phyloP scores from a whole-genome alignment of 176 grass and related monocot species.

The Oryza brachyantha region DNA sequence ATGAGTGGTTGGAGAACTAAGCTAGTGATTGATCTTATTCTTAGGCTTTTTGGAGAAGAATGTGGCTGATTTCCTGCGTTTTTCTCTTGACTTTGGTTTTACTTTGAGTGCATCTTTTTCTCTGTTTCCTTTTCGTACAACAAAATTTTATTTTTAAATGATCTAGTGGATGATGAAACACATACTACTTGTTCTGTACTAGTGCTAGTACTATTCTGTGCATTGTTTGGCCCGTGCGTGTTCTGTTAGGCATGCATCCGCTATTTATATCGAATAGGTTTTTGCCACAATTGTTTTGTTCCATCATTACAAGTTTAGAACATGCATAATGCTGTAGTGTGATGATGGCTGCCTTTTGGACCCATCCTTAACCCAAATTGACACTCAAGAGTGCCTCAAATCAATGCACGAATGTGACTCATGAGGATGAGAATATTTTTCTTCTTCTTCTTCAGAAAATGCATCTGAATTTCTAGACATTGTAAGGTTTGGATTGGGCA shows the following conservation, averaged over 20 bases:
- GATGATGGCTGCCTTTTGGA: constrained; percentile 15
- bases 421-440: not conserved
- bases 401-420: not conserved
- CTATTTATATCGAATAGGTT: not conserved
- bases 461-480: not conserved
- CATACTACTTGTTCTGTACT: not conserved
- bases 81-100: not conserved
- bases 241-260: constrained; percentile 25
- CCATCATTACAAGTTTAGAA: not conserved
- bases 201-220: not conserved
- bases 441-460: not conserved
- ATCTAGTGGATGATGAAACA: constrained; percentile 24
- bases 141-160: constrained; percentile 21
- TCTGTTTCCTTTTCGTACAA: not conserved
- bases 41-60: constrained; percentile 41
- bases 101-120: not conserved
- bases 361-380: not conserved
- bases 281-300: not conserved
- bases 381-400: not conserved
- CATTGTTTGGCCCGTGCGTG: constrained; percentile 28
- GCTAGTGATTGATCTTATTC: constrained; percentile 1
- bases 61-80: constrained; percentile 27
- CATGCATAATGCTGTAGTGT: not conserved
- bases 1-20: not conserved
- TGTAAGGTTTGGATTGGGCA: too few relatives aligned